Percentiles rank a stretch among this genome's conserved stretches.
phyloP scores from a whole-genome alignment of 495 filamentous ascomycete species.

The Parmelia sp. region DNA sequence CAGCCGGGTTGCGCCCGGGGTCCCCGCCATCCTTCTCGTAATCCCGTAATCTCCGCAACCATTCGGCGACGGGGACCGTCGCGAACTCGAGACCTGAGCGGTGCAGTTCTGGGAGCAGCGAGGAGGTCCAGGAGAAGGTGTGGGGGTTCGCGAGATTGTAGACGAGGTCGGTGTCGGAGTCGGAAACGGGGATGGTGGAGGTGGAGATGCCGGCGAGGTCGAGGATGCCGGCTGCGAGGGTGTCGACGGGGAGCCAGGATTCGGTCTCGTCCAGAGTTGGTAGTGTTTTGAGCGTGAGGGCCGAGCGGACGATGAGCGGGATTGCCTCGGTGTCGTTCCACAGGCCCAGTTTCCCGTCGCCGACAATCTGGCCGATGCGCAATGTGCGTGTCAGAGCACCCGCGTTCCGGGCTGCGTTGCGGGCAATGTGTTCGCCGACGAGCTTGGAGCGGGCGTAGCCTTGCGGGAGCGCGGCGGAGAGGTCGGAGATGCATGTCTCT shows the following conservation, averaged over 20 bases:
- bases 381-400: constrained; percentile 43
- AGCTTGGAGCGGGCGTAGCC: constrained; percentile 57
- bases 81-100: constrained; percentile 35
- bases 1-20: constrained; percentile 50
- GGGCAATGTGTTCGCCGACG: constrained; percentile 47
- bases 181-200: not conserved
- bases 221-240: constrained; percentile 40
- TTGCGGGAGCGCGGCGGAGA: constrained; percentile 39
- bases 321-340: constrained; percentile 58
- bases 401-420: constrained; percentile 32
- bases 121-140: constrained; percentile 45
- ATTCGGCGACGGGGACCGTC: constrained; percentile 39
- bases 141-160: constrained; percentile 50
- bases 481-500: constrained; percentile 38
- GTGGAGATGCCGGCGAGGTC: constrained; percentile 40
- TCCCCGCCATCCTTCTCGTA: constrained; percentile 28
- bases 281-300: constrained; percentile 41
- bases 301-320: constrained; percentile 50
- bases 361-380: constrained; percentile 54
- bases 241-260: constrained; percentile 55
- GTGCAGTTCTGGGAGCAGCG: constrained; percentile 43
- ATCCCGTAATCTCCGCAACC: constrained; percentile 41
- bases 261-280: constrained; percentile 43
- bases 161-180: constrained; percentile 29
- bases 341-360: constrained; percentile 43